Evolutionary conservation across 2,329 filamentous ascomycete species (phyloP).

Genomic region (Neonectria hederae): DNA sequence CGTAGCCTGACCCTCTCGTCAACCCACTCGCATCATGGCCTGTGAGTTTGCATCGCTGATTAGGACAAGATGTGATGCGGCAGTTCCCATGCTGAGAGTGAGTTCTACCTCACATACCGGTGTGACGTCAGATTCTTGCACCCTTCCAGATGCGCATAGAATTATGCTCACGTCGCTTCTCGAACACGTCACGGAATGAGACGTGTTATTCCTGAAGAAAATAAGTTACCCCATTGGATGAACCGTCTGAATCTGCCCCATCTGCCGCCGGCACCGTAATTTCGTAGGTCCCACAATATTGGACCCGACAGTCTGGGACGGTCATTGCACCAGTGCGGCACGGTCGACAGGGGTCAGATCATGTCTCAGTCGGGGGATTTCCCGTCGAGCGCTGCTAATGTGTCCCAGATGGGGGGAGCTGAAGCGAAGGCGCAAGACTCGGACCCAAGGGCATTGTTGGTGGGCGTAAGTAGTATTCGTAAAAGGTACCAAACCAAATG

Average conservation of each 20-base stretch:
- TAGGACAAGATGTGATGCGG: neutral
- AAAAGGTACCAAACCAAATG: neutral
- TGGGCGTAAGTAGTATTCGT: neutral
- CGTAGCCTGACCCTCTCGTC: neutral
- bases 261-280: constrained; percentile 39
- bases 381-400: constrained; percentile 15
- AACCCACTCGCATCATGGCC: constrained; percentile 1
- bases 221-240: neutral
- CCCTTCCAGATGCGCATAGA: neutral
- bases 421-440: constrained; percentile 16
- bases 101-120: neutral
- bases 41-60: neutral
- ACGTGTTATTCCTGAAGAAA: neutral
- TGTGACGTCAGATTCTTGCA: neutral
- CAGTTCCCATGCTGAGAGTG: neutral
- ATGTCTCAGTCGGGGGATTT: constrained; percentile 39
- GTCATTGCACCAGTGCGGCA: constrained; percentile 38
- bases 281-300: constrained; percentile 32
- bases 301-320: constrained; percentile 43
- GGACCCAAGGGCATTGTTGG: constrained; percentile 1
- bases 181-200: neutral
- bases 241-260: constrained; percentile 18
- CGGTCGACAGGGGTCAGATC: constrained; percentile 33
- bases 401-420: constrained; percentile 11
- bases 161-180: neutral